Conservation (phyloP, 306 rosid genomes). For the Acmispon strigosus region DNA sequence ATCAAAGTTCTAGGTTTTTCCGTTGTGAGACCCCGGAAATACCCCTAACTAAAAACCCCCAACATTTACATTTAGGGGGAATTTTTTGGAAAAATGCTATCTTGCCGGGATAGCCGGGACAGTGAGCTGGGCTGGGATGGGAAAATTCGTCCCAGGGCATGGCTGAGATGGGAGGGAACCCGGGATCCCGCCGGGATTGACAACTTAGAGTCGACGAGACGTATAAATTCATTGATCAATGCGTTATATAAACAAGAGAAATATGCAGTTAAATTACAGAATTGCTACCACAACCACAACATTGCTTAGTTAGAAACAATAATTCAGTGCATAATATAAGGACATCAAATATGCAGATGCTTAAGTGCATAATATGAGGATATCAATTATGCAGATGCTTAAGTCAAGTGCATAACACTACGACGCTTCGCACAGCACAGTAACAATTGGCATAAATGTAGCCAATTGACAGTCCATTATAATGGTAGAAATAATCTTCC, state of each 20-base stretch:
- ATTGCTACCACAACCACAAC: not conserved
- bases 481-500: not conserved
- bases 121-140: too few relatives aligned
- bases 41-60: too few relatives aligned
- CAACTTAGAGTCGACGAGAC: too few relatives aligned
- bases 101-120: too few relatives aligned
- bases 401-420: not conserved
- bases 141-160: too few relatives aligned
- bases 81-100: too few relatives aligned
- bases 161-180: too few relatives aligned
- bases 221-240: not conserved
- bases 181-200: too few relatives aligned
- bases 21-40: too few relatives aligned
- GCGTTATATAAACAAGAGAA: not conserved
- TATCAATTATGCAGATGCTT: slow-evolving; percentile 3
- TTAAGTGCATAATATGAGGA: not conserved
- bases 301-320: not conserved
- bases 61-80: too few relatives aligned
- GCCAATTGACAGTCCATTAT: not conserved
- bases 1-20: too few relatives aligned
- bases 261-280: not conserved
- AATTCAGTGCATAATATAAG: not conserved
- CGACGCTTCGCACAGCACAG: not conserved
- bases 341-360: slow-evolving; percentile 1
- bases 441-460: not conserved